Percentiles rank a stretch among this genome's conserved stretches.
These are phyloP conservation scores for Phytophthora sp. DNA, from an alignment of 352 stramenopile species.

Conservation along the genomic window DNA sequence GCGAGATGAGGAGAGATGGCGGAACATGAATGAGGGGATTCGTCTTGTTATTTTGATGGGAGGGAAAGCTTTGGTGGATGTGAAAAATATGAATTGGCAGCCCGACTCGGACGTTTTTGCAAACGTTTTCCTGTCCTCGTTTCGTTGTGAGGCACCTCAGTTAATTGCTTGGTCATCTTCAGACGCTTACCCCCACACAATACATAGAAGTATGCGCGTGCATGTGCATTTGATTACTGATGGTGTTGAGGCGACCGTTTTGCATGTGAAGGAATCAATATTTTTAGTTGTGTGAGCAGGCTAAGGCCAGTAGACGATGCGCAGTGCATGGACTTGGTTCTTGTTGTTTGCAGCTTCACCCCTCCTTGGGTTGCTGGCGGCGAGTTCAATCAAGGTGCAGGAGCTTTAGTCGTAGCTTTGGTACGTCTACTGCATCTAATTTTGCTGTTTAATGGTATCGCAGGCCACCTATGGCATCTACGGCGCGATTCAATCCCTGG, in stretches of 20 bases:
- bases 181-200: conserved; percentile 20
- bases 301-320: conserved; percentile 9
- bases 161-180: conserved; percentile 5
- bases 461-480: conserved; percentile 68
- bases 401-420: too few relatives aligned
- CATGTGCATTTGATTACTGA: conserved; percentile 19
- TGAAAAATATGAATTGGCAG: conserved; percentile 55
- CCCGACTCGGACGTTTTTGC: conserved; percentile 26
- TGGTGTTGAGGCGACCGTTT: conserved; percentile 20
- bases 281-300: conserved; percentile 24
- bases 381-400: conserved; percentile 14
- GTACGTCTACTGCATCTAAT: too few relatives aligned
- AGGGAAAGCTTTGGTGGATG: conserved; percentile 39
- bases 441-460: neutral
- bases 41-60: conserved; percentile 45
- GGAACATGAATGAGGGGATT: conserved; percentile 25
- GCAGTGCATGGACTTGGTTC: neutral
- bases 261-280: conserved; percentile 6
- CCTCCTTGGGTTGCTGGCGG: neutral
- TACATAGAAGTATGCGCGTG: conserved; percentile 35
- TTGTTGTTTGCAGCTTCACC: conserved; percentile 6
- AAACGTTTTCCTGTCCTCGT: conserved; percentile 16
- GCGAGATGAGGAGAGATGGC: conserved; percentile 21
- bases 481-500: conserved; percentile 58
- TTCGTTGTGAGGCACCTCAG: conserved; percentile 11